phyloP scores from a whole-genome alignment of 2,329 filamentous ascomycete genomes.

The Stachybotrys chlorohalonatus region DNA sequence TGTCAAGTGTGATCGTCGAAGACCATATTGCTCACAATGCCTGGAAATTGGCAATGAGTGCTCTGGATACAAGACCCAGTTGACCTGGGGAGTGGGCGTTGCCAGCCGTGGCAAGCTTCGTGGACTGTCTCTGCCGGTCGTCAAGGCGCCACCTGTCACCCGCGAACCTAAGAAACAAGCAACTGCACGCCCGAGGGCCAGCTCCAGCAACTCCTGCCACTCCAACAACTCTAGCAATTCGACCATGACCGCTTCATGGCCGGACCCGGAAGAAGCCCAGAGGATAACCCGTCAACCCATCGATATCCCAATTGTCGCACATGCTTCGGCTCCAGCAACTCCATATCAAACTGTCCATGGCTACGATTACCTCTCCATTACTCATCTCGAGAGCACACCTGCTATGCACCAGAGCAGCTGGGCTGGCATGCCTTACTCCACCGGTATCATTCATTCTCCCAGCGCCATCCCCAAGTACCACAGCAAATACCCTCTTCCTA shows the following conservation, averaged over 20 bases:
- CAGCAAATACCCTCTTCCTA: slow-evolving; percentile 34
- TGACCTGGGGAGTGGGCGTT: slow-evolving; percentile 95
- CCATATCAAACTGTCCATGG: slow-evolving; percentile 17
- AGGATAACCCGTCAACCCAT: slow-evolving; percentile 21
- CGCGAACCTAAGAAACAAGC: slow-evolving; percentile 39
- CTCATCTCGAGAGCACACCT: slow-evolving; percentile 34
- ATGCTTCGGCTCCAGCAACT: slow-evolving; percentile 35
- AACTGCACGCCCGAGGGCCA: slow-evolving; percentile 32
- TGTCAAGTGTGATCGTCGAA: slow-evolving; percentile 78
- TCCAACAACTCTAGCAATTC: slow-evolving; percentile 25
- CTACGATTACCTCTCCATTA: slow-evolving; percentile 44
- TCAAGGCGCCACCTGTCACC: slow-evolving; percentile 48
- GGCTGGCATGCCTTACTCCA: slow-evolving; percentile 38
- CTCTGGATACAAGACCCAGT: slow-evolving; percentile 89
- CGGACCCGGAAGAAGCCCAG: slow-evolving; percentile 23
- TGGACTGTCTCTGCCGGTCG: slow-evolving; percentile 68
- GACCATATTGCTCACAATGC: slow-evolving; percentile 93
- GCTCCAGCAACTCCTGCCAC: slow-evolving; percentile 6
- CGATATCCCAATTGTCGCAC: slow-evolving; percentile 19
- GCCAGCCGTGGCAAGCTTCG: slow-evolving; percentile 91
- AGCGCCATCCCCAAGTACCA: slow-evolving; percentile 29
- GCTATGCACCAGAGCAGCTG: slow-evolving; percentile 32
- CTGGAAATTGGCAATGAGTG: slow-evolving; percentile 87
- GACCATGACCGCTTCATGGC: slow-evolving; percentile 18
- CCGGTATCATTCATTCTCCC: slow-evolving; percentile 24